Conservation (phyloP, 2,329 filamentous ascomycete genomes). For the Tolypocladium ovalisporum region DNA sequence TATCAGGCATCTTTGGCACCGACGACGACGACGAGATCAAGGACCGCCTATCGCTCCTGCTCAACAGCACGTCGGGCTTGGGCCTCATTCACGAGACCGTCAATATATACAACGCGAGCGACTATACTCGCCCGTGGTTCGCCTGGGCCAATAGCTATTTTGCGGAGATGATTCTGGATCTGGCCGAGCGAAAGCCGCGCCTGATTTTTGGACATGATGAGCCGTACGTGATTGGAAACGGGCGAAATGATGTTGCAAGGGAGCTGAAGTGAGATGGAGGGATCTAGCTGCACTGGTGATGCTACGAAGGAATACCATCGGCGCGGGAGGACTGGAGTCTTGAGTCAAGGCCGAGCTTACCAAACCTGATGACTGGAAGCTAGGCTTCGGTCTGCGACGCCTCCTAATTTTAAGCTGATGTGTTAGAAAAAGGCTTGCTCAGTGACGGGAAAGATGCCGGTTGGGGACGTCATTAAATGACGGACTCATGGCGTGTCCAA, state of each 20-base stretch:
- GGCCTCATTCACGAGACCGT: slow-evolving; percentile 40
- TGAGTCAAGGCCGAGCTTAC: too few relatives aligned
- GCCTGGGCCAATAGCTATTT: slow-evolving; percentile 32
- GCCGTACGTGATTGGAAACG: slow-evolving; percentile 5
- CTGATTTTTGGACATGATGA: slow-evolving; percentile 36
- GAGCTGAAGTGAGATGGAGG: background rate
- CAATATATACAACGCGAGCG: slow-evolving; percentile 25
- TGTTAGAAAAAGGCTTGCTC: too few relatives aligned
- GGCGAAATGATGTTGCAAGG: background rate
- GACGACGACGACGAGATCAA: slow-evolving; percentile 22
- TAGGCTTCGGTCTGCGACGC: too few relatives aligned
- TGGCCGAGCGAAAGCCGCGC: slow-evolving; percentile 73
- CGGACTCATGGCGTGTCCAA: too few relatives aligned
- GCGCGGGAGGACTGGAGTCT: too few relatives aligned
- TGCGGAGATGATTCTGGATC: slow-evolving; percentile 47
- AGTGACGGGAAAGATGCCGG: too few relatives aligned
- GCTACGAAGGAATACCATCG: too few relatives aligned
- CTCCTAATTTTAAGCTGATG: too few relatives aligned
- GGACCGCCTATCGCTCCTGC: slow-evolving; percentile 23
- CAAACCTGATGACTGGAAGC: too few relatives aligned
- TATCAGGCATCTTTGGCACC: slow-evolving; percentile 40
- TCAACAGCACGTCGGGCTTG: slow-evolving; percentile 27
- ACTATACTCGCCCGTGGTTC: slow-evolving; percentile 35
- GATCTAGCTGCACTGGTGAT: background rate
- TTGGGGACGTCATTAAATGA: too few relatives aligned